Conservation (phyloP, 2,329 filamentous ascomycete genomes). For the Aureobasidium pullulans region DNA sequence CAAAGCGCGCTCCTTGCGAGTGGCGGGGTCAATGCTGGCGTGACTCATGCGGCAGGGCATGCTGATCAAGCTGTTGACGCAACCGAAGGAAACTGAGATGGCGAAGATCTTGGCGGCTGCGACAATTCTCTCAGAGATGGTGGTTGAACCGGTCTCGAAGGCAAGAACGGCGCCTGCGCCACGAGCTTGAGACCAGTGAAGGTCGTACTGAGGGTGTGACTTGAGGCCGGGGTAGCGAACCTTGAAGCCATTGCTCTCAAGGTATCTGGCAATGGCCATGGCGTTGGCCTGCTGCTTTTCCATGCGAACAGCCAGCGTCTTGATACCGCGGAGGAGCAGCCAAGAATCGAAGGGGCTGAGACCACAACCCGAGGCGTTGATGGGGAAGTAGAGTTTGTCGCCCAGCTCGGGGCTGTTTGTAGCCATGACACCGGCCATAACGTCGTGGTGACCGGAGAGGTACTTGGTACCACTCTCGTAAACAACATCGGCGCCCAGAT, state of each 20-base stretch:
- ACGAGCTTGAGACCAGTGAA: conserved; percentile 92
- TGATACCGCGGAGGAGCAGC: conserved; percentile 88
- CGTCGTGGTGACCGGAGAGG: conserved; percentile 92
- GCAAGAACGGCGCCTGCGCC: conserved; percentile 90
- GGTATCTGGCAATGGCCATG: conserved; percentile 81
- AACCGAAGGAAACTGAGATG: conserved; percentile 95
- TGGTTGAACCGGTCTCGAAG: conserved; percentile 87
- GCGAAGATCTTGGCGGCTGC: conserved; percentile 87
- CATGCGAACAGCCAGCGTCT: conserved; percentile 96
- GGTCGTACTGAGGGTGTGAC: conserved; percentile 90
- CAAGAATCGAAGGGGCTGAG: conserved; percentile 93
- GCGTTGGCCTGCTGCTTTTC: conserved; percentile 96
- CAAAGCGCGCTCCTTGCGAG: conserved; percentile 78
- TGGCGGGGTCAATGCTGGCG: conserved; percentile 95
- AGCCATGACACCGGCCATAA: conserved; percentile 96
- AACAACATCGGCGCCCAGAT: conserved; percentile 89
- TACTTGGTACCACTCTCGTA: conserved; percentile 99
- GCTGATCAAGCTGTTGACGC: conserved; percentile 96
- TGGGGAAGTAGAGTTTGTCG: conserved; percentile 90
- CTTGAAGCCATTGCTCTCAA: conserved; percentile 84
- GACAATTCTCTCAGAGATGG: conserved; percentile 83
- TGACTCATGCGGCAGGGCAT: conserved; percentile 99
- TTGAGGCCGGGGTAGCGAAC: conserved; percentile 91
- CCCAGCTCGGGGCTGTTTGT: conserved; percentile 75
- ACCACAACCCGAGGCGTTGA: conserved; percentile 93